Evolutionary conservation across 1,139 yeast genomes (phyloP), one percentile per base, ranked within the genome.

Genomic region (Nadsonia commutata): DNA sequence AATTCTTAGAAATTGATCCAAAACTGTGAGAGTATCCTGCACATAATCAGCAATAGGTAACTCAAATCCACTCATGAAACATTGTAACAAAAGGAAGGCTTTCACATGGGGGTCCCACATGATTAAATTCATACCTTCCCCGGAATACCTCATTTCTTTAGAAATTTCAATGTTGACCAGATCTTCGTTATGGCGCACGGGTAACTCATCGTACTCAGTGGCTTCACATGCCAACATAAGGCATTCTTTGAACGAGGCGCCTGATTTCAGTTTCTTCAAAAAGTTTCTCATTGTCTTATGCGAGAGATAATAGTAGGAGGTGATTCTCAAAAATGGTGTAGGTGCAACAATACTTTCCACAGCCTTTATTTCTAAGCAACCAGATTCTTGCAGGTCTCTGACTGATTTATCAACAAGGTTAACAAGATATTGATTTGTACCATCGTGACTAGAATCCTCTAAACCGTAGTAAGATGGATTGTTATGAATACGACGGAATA

Each of bases 101-200:
- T 90, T 90, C 50, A 90, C 88, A 60, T 90, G 97, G 2, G 98
- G 97, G 60, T 90, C 95, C 81, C 95, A 86, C 60, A 86, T 80
- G 51, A 79, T 65, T 52, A 78, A 78, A 45, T 74, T 78, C 41
- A 67, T 51, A 19, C 50, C 54, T 38, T 63, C 54, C 49, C 69
- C 93, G 2, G 84, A 79, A 54, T 76, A 90, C 47, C 93, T 70
- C 68, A 86, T 72, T 41, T 78, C 77, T 49, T 77, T 78, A 1
- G 95, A 85, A 74, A 93, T 71, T 56, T 88, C 97, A 67, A 78
- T 76, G 61, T 90, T 90, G 65, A 88, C 80, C 49, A 88, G 67
- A 56, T 88, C 96, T 64, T 90, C 97, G 37, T 95, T 95, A 56
- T 90, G 97, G 52, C 97, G 74, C 1, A 94, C 88, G 2, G 97